Conservation (phyloP, 768 basidiomycete species). For the Fomitopsis serialis region DNA sequence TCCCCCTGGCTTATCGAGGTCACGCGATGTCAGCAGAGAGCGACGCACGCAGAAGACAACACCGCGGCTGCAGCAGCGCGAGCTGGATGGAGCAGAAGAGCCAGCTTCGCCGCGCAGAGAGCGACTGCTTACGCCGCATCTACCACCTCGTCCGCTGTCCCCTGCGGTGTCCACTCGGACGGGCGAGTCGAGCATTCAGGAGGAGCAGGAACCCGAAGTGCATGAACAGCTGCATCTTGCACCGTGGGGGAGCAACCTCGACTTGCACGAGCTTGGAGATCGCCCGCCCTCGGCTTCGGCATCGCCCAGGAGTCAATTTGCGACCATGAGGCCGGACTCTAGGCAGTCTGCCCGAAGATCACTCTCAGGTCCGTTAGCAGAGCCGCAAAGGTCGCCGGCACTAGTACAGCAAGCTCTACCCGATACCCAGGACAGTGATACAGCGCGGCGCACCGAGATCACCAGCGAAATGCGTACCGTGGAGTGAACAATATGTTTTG, state of each 20-base stretch:
- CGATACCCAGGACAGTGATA: no score
- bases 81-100: neutral
- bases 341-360: neutral
- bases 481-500: no score
- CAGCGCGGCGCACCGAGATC: no score
- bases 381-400: neutral
- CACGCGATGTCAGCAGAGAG: constrained; percentile 1
- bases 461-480: no score
- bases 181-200: neutral
- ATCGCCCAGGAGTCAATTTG: neutral
- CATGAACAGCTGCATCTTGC: neutral
- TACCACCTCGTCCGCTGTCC: neutral
- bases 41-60: neutral
- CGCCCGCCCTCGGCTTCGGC: neutral
- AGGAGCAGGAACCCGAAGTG: neutral
- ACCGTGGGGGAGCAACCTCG: neutral
- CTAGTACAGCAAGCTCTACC: no score
- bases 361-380: neutral
- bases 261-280: neutral
- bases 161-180: constrained; percentile 5
- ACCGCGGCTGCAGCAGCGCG: neutral
- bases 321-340: neutral
- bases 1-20: constrained; percentile 1
- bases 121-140: neutral
- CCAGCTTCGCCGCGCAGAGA: neutral